Evolutionary conservation across 1,139 yeast species (phyloP).

Genomic region (Suhomyces wounanorum): DNA sequence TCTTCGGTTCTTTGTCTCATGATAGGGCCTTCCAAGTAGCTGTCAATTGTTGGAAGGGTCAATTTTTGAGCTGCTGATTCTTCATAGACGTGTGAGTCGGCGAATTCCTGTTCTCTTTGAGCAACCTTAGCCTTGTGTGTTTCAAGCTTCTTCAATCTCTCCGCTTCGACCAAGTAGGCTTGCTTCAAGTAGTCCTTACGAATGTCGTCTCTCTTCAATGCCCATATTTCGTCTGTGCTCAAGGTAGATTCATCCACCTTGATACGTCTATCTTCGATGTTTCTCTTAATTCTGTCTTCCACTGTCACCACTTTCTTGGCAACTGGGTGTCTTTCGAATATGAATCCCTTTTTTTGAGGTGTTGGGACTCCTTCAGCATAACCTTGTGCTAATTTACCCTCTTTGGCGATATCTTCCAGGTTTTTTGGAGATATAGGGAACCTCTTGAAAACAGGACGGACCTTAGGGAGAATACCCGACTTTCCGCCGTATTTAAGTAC

Average conservation of each 20-base stretch:
- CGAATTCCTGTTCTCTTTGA: slow-evolving; percentile 29
- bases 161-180: slow-evolving; percentile 59
- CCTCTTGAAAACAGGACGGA: slow-evolving; percentile 68
- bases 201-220: slow-evolving; percentile 59
- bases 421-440: slow-evolving; percentile 58
- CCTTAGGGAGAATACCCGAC: slow-evolving; percentile 80
- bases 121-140: slow-evolving; percentile 32
- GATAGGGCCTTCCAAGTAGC: slow-evolving; percentile 65
- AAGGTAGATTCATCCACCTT: slow-evolving; percentile 38
- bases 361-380: slow-evolving; percentile 75
- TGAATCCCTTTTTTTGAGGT: slow-evolving; percentile 62
- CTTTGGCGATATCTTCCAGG: slow-evolving; percentile 35
- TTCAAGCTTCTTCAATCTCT: slow-evolving; percentile 31
- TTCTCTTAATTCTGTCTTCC: slow-evolving; percentile 53
- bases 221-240: slow-evolving; percentile 55
- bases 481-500: slow-evolving; percentile 60
- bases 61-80: slow-evolving; percentile 50
- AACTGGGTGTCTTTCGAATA: slow-evolving; percentile 42
- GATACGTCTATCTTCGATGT: slow-evolving; percentile 47
- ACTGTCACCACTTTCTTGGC: slow-evolving; percentile 59
- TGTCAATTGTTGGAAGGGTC: slow-evolving; percentile 80
- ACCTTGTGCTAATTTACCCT: slow-evolving; percentile 57
- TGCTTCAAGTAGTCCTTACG: slow-evolving; percentile 73
- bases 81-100: slow-evolving; percentile 26
- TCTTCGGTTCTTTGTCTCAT: slow-evolving; percentile 72